A percentile compares a stretch with the other conserved stretches of the same genome.
Conservation (phyloP, 495 filamentous ascomycete species). For the Penicilliopsis zonata region DNA sequence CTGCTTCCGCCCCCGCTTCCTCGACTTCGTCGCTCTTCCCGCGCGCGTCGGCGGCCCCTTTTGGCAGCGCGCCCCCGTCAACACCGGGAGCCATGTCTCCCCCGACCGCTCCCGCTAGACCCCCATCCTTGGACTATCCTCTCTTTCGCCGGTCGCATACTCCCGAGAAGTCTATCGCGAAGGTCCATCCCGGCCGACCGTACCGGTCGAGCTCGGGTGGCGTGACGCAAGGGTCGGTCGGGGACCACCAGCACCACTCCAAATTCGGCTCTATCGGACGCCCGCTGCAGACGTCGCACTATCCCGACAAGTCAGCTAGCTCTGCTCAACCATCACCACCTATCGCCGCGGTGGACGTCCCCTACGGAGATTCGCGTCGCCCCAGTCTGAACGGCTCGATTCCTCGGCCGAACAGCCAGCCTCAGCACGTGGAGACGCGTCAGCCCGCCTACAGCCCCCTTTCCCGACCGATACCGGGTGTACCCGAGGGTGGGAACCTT, state of each 20-base stretch:
- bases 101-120: constrained; percentile 27
- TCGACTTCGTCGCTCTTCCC: constrained; percentile 42
- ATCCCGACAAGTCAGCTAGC: constrained; percentile 26
- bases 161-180: constrained; percentile 46
- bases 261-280: constrained; percentile 26
- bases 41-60: constrained; percentile 35
- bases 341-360: constrained; percentile 21
- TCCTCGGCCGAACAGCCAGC: constrained; percentile 31
- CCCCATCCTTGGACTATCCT: constrained; percentile 44
- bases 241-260: too few species aligned
- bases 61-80: constrained; percentile 18
- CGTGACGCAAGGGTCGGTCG: constrained; percentile 15
- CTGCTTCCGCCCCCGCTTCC: too few species aligned
- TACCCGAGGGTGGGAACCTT: constrained; percentile 17
- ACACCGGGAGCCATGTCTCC: constrained; percentile 33
- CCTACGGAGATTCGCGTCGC: constrained; percentile 24
- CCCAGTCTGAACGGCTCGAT: constrained; percentile 29
- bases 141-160: constrained; percentile 60
- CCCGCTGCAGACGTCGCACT: constrained; percentile 18
- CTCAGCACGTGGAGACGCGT: constrained; percentile 27
- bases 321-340: constrained; percentile 31
- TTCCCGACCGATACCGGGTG: constrained; percentile 14
- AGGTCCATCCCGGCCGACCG: constrained; percentile 17
- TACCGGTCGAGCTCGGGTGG: constrained; percentile 35
- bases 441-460: constrained; percentile 27